Evolutionary conservation across 2,329 filamentous ascomycete species (phyloP), one percentile per base, ranked within the genome.

Genomic region (Dryadomyces quercus-mongolicae): DNA sequence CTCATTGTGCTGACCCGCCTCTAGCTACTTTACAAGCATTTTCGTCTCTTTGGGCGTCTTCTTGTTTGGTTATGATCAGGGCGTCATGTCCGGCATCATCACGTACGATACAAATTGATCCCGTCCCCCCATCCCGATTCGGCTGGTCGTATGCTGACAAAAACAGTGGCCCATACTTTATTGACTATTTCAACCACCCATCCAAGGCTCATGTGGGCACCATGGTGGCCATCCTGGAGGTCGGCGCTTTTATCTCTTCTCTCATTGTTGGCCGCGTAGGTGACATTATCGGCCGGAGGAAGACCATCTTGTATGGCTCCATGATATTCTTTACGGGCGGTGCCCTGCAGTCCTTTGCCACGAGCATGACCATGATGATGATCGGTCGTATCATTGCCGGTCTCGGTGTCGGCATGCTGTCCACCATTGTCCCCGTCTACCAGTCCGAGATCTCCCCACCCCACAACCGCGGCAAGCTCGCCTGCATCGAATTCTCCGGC

Each of bases 401-500:
- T 71, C 71, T 95, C 9, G 87, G 89, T 45, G 88, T 95, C 56
- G 91, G 91, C 67, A 86, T 90, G 65, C 76, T 94, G 49, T 95
- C 90, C 0, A 92, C 90, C 49, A 95, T 95, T 61, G 89, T 95
- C 1, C 91, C 91, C 0, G 86, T 95, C 48, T 95, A 95, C 66
- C 90, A 95, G 66, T 92, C 90, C 47, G 91, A 95, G 67, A 95
- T 95, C 64, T 96, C 92, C 46, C 93, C 93, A 50, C 90, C 93
- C 5, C 93, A 98, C 66, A 97, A 95, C 69, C 81, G 93, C 63
- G 93, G 93, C 59, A 94, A 93, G 71, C 77, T 98, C 58, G 93
- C 92, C 22, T 97, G 93, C 68, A 97, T 98, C 61, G 93, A 98
- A 68, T 98, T 97, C 65, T 92, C 92, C 0, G 93, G 93, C 53